A percentile compares a stretch with the other conserved stretches of the same genome.
Evolutionary conservation across 2,329 filamentous ascomycete genomes (phyloP).

Genomic region (Neofusicoccum cordaticola): DNA sequence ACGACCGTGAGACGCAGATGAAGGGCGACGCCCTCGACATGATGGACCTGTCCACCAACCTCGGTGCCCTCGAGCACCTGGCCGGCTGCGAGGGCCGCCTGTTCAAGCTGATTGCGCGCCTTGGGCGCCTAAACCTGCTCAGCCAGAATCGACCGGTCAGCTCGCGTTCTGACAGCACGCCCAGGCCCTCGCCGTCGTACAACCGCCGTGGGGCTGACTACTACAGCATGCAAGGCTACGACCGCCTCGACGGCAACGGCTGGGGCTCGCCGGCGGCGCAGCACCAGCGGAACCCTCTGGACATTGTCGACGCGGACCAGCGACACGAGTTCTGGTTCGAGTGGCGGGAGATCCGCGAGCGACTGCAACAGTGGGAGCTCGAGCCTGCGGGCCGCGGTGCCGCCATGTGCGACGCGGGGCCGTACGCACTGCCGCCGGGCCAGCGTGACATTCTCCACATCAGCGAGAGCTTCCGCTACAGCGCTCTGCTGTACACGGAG

Average conservation of each 20-base stretch:
- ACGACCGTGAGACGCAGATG: slow-evolving; percentile 84
- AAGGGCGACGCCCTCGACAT: slow-evolving; percentile 61
- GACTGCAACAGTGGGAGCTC: slow-evolving; percentile 80
- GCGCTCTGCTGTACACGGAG: slow-evolving; percentile 85
- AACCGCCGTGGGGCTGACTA: slow-evolving; percentile 45
- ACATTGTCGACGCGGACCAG: slow-evolving; percentile 53
- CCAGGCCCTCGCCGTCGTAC: slow-evolving; percentile 31
- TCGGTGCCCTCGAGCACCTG: slow-evolving; percentile 73
- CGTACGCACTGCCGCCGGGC: slow-evolving; percentile 40
- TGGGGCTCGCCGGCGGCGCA: slow-evolving; percentile 57
- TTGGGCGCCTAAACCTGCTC: slow-evolving; percentile 80
- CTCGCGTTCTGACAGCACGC: slow-evolving; percentile 31
- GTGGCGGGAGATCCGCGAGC: slow-evolving; percentile 75
- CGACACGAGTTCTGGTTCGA: slow-evolving; percentile 71
- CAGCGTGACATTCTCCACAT: slow-evolving; percentile 77
- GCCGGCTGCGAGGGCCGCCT: slow-evolving; percentile 83
- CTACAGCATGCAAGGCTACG: slow-evolving; percentile 50
- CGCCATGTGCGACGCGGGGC: slow-evolving; percentile 21
- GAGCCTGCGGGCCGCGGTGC: slow-evolving; percentile 47
- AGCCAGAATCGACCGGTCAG: slow-evolving; percentile 62
- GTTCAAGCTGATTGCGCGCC: slow-evolving; percentile 80
- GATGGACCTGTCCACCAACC: slow-evolving; percentile 61
- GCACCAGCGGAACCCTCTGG: slow-evolving; percentile 38
- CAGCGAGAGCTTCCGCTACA: slow-evolving; percentile 86
- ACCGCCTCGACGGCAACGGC: slow-evolving; percentile 66